Evolutionary conservation across 805 yeast genomes (phyloP), one percentile per base, ranked within the genome.

Genomic region (Metschnikowia peoriensis): DNA sequence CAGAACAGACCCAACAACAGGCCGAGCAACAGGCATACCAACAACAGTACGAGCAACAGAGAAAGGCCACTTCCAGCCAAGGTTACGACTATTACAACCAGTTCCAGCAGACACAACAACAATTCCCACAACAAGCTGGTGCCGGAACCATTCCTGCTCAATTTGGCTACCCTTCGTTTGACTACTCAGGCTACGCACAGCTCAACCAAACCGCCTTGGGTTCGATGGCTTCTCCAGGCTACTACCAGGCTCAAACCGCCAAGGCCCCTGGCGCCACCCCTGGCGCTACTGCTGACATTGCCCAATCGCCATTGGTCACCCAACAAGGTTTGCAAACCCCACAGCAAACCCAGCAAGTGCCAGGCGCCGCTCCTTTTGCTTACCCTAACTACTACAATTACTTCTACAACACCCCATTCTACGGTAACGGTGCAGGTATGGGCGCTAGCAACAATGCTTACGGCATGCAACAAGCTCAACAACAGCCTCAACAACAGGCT

Each of bases 111-210:
- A 38, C 57, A 16, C 61, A 60, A 47, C 77, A 68, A 51, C 78
- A 73, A 55, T 73, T 70, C 52, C 71, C 72, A 16, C 76, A 71
- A 60, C 77, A 73, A 59, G 70, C 71, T 49, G 63, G 51, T 12
- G 68, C 68, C 38, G 77, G 73, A 55, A 63, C 67, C 48, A 53
- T 69, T 41, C 79, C 79, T 50, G 76, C 71, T 41, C 76, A 71
- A 61, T 75, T 68, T 61, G 77, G 71, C 44, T 76, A 73, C 64
- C 79, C 79, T 44, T 76, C 75, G 29, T 63, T 68, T 44, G 80
- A 75, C 60, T 75, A 75, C 65, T 64, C 71, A 41, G 61, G 53
- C 14, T 73, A 73, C 61, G 69, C 65, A 46, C 72, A 67, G 51
- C 45, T 54, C 34, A 58, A 53, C 39, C 58, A 54, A 35, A 56